These are phyloP conservation scores for Pascua guehoae DNA, from an alignment of 1,284 basidiomycete species.

Conservation along the genomic window DNA sequence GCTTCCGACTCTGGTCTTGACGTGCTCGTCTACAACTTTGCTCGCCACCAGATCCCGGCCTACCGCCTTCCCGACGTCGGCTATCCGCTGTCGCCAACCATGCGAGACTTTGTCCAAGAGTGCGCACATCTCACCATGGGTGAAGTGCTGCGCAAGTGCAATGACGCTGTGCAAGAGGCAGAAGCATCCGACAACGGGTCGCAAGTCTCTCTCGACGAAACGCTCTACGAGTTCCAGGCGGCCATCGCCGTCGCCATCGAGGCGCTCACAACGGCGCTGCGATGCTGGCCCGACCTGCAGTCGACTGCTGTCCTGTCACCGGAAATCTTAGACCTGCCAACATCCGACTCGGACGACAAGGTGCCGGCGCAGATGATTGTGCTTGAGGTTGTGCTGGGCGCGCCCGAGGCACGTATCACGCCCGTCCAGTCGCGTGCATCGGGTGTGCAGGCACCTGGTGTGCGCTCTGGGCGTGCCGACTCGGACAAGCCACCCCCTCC, in stretches of 20 bases:
- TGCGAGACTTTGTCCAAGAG: conserved; percentile 49
- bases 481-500: conserved; percentile 50
- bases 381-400: conserved; percentile 52
- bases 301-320: conserved; percentile 51
- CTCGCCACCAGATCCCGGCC: conserved; percentile 55
- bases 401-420: conserved; percentile 39
- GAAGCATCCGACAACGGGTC: conserved; percentile 38
- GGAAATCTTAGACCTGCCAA: conserved; percentile 53
- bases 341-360: conserved; percentile 40
- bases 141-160: conserved; percentile 48
- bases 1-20: conserved; percentile 48
- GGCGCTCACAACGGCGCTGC: conserved; percentile 50
- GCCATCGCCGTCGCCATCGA: conserved; percentile 53
- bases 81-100: conserved; percentile 46
- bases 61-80: conserved; percentile 54
- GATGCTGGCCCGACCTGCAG: conserved; percentile 51
- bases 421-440: conserved; percentile 41
- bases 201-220: conserved; percentile 40
- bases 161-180: conserved; percentile 46
- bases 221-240: conserved; percentile 53
- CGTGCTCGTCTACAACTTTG: conserved; percentile 55
- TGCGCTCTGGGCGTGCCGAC: conserved; percentile 39
- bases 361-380: conserved; percentile 50
- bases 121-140: conserved; percentile 50
- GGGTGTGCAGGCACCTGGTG: conserved; percentile 39